Percentiles rank a stretch among this genome's conserved stretches.
These are phyloP conservation scores for Debaryomyces castellii DNA, from an alignment of 805 yeast genomes.

Conservation along the genomic window DNA sequence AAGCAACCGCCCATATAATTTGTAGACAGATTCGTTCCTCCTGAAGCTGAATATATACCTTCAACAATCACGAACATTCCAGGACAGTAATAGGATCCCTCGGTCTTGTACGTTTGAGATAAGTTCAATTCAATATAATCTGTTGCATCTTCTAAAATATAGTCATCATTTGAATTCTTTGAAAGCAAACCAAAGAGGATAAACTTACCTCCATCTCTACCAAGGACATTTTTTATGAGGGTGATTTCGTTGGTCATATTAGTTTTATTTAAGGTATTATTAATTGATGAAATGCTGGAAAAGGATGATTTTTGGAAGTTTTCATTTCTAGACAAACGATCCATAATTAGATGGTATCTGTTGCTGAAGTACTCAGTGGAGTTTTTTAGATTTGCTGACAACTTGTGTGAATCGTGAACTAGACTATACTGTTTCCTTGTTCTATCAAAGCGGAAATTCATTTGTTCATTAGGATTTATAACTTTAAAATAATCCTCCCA, in stretches of 20 bases:
- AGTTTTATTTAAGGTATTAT: conserved; percentile 17
- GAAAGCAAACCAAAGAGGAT: conserved; percentile 75
- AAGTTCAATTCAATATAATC: conserved; percentile 71
- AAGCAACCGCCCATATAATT: conserved; percentile 49
- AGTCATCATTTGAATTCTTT: conserved; percentile 62
- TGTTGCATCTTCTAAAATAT: conserved; percentile 77
- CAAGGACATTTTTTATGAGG: conserved; percentile 78
- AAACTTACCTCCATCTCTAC: conserved; percentile 77
- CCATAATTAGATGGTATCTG: conserved; percentile 64
- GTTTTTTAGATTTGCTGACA: conserved; percentile 16
- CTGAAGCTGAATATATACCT: conserved; percentile 76
- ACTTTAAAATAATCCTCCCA: conserved; percentile 76
- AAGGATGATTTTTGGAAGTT: conserved; percentile 57
- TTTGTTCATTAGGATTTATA: conserved; percentile 64
- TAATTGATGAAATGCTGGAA: conserved; percentile 44
- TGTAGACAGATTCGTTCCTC: conserved; percentile 37
- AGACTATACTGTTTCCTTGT: conserved; percentile 60
- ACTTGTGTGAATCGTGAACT: conserved; percentile 6
- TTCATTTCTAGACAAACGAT: conserved; percentile 74
- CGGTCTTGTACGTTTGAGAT: conserved; percentile 58
- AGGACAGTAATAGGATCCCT: conserved; percentile 62
- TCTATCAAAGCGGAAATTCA: conserved; percentile 60
- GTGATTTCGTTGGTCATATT: conserved; percentile 48
- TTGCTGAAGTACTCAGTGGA: conserved; percentile 44
- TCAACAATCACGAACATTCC: conserved; percentile 83